Evolutionary conservation across 2,329 filamentous ascomycete genomes (phyloP), one percentile per base, ranked within the genome.

Genomic region (Ramularia collo-cygni): DNA sequence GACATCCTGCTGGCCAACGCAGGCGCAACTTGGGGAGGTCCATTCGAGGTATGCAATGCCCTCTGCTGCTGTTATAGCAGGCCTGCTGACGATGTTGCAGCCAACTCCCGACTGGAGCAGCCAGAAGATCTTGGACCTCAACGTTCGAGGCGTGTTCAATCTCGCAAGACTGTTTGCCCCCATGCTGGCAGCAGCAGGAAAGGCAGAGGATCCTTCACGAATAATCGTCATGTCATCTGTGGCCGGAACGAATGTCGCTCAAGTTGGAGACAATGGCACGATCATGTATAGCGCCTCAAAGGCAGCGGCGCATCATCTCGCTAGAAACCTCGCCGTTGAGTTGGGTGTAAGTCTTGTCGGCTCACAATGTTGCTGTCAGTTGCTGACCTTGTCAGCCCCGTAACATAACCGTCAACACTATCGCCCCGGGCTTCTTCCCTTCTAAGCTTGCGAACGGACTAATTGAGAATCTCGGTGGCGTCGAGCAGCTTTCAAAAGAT

Each of bases 1-100:
- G 88, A 95, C 65, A 85, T 95, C 29, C 69, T 95, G 18, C 79
- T 95, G 52, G 89, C 88, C 44, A 95, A 95, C 64, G 89, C 89
- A 1, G 89, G 89, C 27, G 89, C 89, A 4, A 86, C 84, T 0
- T 95, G 89, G 89, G 88, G 88, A 42, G 84, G 81, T 57, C 63
- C 70, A 8, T 88, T 95, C 57, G 88, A 93, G 21, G 21, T 24
- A 10, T 6, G n/a, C n/a, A n/a, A n/a, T n/a, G n/a, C n/a, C n/a
- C n/a, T n/a, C n/a, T n/a, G n/a, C n/a, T n/a, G n/a, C n/a, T n/a
- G n/a, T n/a, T n/a, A n/a, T n/a, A n/a, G n/a, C n/a, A n/a, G n/a
- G n/a, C n/a, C n/a, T 24, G 21, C 21, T 24, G 21, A 24, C 6
- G 10, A 6, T 24, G 6, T 24, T 10, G 6, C 21, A 24, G 57